Conservation (phyloP, 768 basidiomycete genomes). For the Russula virescens region DNA sequence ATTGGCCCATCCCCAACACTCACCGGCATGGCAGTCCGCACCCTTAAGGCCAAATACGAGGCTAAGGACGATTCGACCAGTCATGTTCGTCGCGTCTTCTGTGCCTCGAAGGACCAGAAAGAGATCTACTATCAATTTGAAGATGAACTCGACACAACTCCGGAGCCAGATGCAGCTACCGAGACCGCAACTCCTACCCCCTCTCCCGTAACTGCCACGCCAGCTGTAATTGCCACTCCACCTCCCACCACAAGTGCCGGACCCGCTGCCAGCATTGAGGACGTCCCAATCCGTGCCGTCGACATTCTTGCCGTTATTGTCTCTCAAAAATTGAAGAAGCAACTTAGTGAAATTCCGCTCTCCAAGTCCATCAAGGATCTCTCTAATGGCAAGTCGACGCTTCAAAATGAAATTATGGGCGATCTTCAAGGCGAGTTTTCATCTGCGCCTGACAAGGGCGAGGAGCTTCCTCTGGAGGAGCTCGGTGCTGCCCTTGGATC, state of each 20-base stretch:
- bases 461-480: constrained; percentile 94
- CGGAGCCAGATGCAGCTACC: constrained; percentile 33
- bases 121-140: constrained; percentile 99
- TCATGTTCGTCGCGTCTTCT: constrained; percentile 74
- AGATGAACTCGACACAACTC: constrained; percentile 52
- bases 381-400: constrained; percentile 95
- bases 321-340: constrained; percentile 98
- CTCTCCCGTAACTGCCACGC: constrained; percentile 33
- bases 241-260: constrained; percentile 38
- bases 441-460: constrained; percentile 95
- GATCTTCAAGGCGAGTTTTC: constrained; percentile 94
- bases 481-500: constrained; percentile 78
- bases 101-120: constrained; percentile 91
- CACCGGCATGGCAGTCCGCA: constrained; percentile 89
- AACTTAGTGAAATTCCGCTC: constrained; percentile 78
- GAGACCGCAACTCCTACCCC: constrained; percentile 30
- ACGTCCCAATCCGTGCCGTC: constrained; percentile 84
- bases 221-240: constrained; percentile 36
- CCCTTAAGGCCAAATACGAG: constrained; percentile 92
- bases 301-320: constrained; percentile 86
- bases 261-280: constrained; percentile 64
- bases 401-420: constrained; percentile 98
- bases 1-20: constrained; percentile 95
- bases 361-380: constrained; percentile 97
- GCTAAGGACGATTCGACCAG: constrained; percentile 78